Evolutionary conservation across 2,329 filamentous ascomycete species (phyloP), one percentile per base, ranked within the genome.

Genomic region (Ramichloridium luteum): DNA sequence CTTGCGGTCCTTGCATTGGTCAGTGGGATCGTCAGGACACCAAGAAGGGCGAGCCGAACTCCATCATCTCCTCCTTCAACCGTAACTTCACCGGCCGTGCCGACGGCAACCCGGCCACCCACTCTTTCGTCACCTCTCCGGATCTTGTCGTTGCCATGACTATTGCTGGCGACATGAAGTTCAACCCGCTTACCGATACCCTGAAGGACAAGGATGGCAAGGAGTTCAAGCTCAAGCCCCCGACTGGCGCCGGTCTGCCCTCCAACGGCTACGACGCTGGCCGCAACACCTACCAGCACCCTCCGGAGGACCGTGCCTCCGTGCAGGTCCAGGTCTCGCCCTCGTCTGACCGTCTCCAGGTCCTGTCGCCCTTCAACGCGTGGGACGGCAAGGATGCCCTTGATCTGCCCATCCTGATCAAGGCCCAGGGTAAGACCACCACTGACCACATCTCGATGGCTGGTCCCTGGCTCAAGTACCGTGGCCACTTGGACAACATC

Each of bases 31-130:
- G 90, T 48, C 70, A 25, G 45, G 88, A 96, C 49, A 84, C 94
- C 35, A 80, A 86, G 72, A 94, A 96, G 75, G 88, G 88, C 46
- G 77, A 82, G 50, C 68, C 85, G 53, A 98, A 98, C 77, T 92
- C 85, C 5, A 98, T 98, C 59, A 70, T 98, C 58, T 94, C 86
- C 28, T 96, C 90, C 16, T 98, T 94, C 78, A 98, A 98, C 80
- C 85, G 90, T 64, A 96, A 98, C 77, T 96, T 98, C 70, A 96
- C 88, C 40, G 88, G 88, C 46, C 84, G 90, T 58, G 96, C 96
- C 61, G 86, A 93, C 49, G 85, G 82, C 47, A 96, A 93, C 72
- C 85, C 85, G 25, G 84, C 84, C 34, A 93, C 85, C 31, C 85
- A 93, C 68, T 83, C 83, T 36, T 93, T 93, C 60, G 85, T 93